Percentiles rank a stretch among this genome's conserved stretches.
Conservation (phyloP, 352 stramenopile genomes). For the Phytophthora lateralis region DNA sequence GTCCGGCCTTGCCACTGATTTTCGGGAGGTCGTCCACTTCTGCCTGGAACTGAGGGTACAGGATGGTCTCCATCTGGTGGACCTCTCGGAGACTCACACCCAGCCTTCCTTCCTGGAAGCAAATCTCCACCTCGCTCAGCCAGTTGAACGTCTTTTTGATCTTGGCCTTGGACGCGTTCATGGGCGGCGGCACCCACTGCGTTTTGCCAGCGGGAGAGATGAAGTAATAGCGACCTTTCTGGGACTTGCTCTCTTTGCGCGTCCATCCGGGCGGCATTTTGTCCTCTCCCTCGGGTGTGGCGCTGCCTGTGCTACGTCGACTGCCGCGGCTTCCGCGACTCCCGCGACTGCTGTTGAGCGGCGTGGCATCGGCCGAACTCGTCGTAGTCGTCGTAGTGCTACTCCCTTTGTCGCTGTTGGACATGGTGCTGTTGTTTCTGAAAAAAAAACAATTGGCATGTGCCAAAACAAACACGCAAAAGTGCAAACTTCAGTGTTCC, state of each 20-base stretch:
- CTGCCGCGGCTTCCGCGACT: constrained; percentile 28
- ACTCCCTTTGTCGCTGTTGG: constrained; percentile 12
- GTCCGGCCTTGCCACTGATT: constrained; percentile 83
- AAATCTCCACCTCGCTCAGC: constrained; percentile 84
- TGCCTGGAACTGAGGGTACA: constrained; percentile 88
- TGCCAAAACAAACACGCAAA: neutral
- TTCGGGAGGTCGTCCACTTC: constrained; percentile 89
- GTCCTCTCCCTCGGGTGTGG: constrained; percentile 32
- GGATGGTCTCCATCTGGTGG: constrained; percentile 72
- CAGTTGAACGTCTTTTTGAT: constrained; percentile 75
- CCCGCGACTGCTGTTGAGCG: constrained; percentile 22
- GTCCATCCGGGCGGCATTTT: constrained; percentile 80
- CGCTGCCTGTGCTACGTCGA: constrained; percentile 32
- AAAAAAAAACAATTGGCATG: neutral
- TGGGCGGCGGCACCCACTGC: constrained; percentile 72
- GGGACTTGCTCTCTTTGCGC: constrained; percentile 84
- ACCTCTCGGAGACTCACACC: constrained; percentile 86
- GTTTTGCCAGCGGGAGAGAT: constrained; percentile 83
- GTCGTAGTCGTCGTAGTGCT: constrained; percentile 1
- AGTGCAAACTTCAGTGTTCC: neutral
- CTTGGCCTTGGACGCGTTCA: constrained; percentile 30
- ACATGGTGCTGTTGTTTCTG: constrained; percentile 25
- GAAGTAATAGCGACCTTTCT: constrained; percentile 88
- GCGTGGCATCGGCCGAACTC: constrained; percentile 12
- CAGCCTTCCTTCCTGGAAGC: constrained; percentile 79